Base-by-base conservation (phyloP, 1,284 basidiomycete species). In the Mycena sp. region DNA sequence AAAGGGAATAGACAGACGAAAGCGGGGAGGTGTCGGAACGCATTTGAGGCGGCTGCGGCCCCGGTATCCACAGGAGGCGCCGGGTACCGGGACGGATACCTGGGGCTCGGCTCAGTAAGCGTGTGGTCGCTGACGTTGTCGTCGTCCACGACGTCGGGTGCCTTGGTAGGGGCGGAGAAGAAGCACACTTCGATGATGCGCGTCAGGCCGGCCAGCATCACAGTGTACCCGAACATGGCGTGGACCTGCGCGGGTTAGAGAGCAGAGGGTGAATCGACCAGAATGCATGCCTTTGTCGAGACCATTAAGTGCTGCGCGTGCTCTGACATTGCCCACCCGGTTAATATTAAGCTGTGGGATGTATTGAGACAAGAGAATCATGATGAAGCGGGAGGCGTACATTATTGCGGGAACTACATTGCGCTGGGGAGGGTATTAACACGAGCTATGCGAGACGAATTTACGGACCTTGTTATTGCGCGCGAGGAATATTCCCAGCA, bases 291-390 rank as follows among this genome's bases (percentile, higher is more conserved):
- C 80, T 89, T 90, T 2, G 93, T 93, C 0, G 93, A 94, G 49
- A 96, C 83, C 87, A 89, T 90, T 55, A 96, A 81, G 10, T 86
- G 88, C 79, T 98, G 96, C 2, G 87, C 87, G 70, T 98, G 96
- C 41, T 93, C 90, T 4, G 93, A 92, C 94, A 98, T 97, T 0
- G 92, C 96, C 92, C 94, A 98, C 2, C 96, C 96, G 0, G 95
- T 97, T 64, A 97, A 81, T 60, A 94, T 87, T 67, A 96, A 90
- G 63, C 92, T 95, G 67, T 46, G 59, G 52, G 54, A 16, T 23
- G 43, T 29, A 26, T 49, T 43, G 61, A 60, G 67, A 28, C 58
- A 55, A 14, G 9, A 29, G 41, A 46, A 35, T 57, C 49, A 25
- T 57, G 19, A 16, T 41, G 32, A 51, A 14, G 45, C 16, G n/a